A percentile compares a stretch with the other conserved stretches of the same genome.
These are phyloP conservation scores for Plantago major DNA, from an alignment of 257 asterid genomes.

Conservation along the genomic window DNA sequence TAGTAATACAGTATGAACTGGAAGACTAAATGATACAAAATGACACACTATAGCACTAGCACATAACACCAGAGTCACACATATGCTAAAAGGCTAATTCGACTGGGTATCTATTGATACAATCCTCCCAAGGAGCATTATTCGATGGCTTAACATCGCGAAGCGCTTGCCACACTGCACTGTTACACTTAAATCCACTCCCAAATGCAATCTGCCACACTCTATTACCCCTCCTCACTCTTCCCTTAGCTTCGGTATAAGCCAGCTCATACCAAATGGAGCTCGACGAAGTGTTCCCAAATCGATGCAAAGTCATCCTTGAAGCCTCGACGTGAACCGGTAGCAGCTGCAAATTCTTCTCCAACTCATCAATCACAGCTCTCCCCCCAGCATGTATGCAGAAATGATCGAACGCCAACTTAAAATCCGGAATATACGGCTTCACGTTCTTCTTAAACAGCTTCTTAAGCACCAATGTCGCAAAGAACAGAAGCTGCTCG, in stretches of 20 bases:
- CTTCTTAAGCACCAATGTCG: slow-evolving; percentile 15
- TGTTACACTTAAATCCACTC: slow-evolving; percentile 17
- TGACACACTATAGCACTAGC: no score
- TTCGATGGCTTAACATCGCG: slow-evolving; percentile 6
- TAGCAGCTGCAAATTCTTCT: slow-evolving; percentile 17
- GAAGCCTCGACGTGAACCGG: slow-evolving; percentile 15
- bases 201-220: slow-evolving; percentile 21
- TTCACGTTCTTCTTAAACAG: slow-evolving; percentile 14
- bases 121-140: slow-evolving; percentile 15
- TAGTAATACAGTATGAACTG: slow-evolving; percentile 9
- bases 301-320: slow-evolving; percentile 15
- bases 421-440: slow-evolving; percentile 17
- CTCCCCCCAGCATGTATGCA: slow-evolving; percentile 17
- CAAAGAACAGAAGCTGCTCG: slow-evolving; percentile 19
- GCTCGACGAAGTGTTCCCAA: slow-evolving; percentile 19
- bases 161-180: slow-evolving; percentile 20
- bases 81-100: not conserved
- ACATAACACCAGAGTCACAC: not conserved
- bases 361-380: slow-evolving; percentile 15
- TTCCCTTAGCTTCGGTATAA: slow-evolving; percentile 10
- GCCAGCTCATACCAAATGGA: slow-evolving; percentile 20
- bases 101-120: slow-evolving; percentile 17
- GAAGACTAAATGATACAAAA: not conserved
- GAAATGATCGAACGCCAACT: slow-evolving; percentile 19
- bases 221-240: slow-evolving; percentile 12